phyloP scores from a whole-genome alignment of 2,329 filamentous ascomycete species.

The Hymenoscyphus salicellus region DNA sequence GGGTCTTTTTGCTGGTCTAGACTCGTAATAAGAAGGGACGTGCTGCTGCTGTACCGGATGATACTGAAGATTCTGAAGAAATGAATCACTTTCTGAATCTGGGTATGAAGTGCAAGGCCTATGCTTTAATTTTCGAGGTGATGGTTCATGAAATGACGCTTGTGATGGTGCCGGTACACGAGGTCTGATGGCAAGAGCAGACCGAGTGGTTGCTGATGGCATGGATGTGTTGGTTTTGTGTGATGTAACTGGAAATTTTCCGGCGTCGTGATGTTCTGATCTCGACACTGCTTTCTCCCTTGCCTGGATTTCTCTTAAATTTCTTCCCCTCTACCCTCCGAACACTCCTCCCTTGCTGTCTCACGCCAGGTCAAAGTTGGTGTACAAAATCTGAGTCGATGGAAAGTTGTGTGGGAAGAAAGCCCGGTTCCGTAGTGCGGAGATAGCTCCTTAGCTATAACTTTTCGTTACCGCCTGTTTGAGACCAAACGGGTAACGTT shows the following conservation, averaged over 20 bases:
- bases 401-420: background rate
- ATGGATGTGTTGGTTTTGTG: conserved; percentile 21
- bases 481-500: background rate
- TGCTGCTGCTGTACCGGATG: conserved; percentile 19
- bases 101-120: conserved; percentile 30
- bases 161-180: conserved; percentile 1
- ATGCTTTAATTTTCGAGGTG: conserved; percentile 30
- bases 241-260: background rate
- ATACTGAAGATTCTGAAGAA: conserved; percentile 17
- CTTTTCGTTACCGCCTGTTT: background rate
- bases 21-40: conserved; percentile 12
- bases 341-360: background rate
- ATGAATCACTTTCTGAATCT: conserved; percentile 18
- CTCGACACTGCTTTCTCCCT: background rate
- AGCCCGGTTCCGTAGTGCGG: background rate
- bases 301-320: background rate
- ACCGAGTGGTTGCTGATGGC: conserved; percentile 32
- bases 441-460: conserved; percentile 2
- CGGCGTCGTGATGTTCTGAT: background rate
- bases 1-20: conserved; percentile 34
- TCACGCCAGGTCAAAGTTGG: background rate
- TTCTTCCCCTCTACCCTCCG: background rate
- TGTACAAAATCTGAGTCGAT: background rate
- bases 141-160: conserved; percentile 17
- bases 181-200: conserved; percentile 32